Percentiles rank a stretch among this genome's conserved stretches.
phyloP scores from a whole-genome alignment of 495 filamentous ascomycete genomes.

The Aspergillus coremiiformis region DNA sequence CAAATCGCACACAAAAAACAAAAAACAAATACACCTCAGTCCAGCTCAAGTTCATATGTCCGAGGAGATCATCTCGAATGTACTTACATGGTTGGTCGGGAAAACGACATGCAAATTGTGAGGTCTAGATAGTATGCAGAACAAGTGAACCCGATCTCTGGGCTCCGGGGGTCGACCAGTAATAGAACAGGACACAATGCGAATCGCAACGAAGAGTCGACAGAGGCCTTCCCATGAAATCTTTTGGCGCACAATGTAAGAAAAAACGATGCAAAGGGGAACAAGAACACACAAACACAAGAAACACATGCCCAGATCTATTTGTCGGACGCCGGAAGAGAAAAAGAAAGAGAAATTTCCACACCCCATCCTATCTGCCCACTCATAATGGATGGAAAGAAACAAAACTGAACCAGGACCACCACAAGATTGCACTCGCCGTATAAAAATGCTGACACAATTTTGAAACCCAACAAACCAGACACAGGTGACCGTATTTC shows the following conservation, averaged over 20 bases:
- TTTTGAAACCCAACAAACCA: slow-evolving; percentile 16
- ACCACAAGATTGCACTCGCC: slow-evolving; percentile 27
- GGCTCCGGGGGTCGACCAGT: slow-evolving; percentile 8
- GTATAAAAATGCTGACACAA: slow-evolving; percentile 29
- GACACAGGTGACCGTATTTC: slow-evolving; percentile 18
- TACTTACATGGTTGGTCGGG: slow-evolving; percentile 18
- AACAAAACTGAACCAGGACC: slow-evolving; percentile 27
- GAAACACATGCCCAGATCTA: slow-evolving; percentile 43
- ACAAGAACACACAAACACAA: slow-evolving; percentile 20
- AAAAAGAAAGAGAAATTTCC: too few species aligned
- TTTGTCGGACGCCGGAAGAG: slow-evolving; percentile 36
- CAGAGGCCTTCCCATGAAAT: slow-evolving; percentile 21
- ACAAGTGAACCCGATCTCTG: slow-evolving; percentile 12
- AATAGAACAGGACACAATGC: slow-evolving; percentile 9
- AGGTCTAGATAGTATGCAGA: slow-evolving; percentile 14
- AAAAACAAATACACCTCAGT: slow-evolving; percentile 12
- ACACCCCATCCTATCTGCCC: slow-evolving; percentile 34
- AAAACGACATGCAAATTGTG: slow-evolving; percentile 14
- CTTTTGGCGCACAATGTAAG: slow-evolving; percentile 12
- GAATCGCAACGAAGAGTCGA: slow-evolving; percentile 18
- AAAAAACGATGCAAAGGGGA: slow-evolving; percentile 12
- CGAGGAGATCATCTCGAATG: slow-evolving; percentile 15
- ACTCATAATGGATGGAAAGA: slow-evolving; percentile 25
- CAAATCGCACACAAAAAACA: slow-evolving; percentile 11
- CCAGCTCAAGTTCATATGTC: slow-evolving; percentile 16